Evolutionary conservation across 805 yeast genomes (phyloP).

Genomic region (Ascoidea rubescens): DNA sequence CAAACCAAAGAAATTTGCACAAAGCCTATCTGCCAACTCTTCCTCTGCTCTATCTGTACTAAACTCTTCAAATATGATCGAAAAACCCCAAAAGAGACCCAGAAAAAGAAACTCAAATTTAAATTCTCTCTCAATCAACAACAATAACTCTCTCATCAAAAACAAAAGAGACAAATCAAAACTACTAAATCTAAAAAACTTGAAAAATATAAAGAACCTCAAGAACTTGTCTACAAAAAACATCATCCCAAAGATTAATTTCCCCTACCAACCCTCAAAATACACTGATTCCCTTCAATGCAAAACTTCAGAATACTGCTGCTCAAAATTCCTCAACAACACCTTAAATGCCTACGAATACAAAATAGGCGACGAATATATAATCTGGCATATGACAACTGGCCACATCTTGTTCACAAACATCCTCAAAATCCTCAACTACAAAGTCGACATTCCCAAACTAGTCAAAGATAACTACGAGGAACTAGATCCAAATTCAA

Average conservation of each 20-base stretch:
- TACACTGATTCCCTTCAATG: conserved; percentile 1
- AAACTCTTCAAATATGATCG: background rate
- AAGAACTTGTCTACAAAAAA: conserved; percentile 6
- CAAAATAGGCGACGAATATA: conserved; percentile 52
- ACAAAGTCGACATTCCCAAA: conserved; percentile 67
- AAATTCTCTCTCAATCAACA: background rate
- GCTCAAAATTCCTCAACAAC: conserved; percentile 17
- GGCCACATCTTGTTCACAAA: conserved; percentile 85
- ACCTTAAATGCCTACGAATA: conserved; percentile 63
- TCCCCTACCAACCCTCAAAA: conserved; percentile 5
- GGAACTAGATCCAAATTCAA: conserved; percentile 14
- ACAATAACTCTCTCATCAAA: background rate
- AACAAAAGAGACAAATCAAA: background rate
- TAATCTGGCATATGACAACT: conserved; percentile 75
- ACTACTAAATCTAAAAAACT: background rate
- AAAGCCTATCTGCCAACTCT: too few species aligned
- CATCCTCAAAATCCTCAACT: conserved; percentile 62
- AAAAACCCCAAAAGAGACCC: background rate
- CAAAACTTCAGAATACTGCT: conserved; percentile 3
- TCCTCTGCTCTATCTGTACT: too few species aligned
- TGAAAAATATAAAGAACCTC: conserved; percentile 1
- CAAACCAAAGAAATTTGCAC: background rate
- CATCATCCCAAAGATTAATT: conserved; percentile 3
- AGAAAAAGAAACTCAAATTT: background rate
- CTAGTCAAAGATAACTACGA: conserved; percentile 34